Base-by-base conservation (phyloP, 306 rosid genomes). In the Lithocarpus polystachyus region DNA sequence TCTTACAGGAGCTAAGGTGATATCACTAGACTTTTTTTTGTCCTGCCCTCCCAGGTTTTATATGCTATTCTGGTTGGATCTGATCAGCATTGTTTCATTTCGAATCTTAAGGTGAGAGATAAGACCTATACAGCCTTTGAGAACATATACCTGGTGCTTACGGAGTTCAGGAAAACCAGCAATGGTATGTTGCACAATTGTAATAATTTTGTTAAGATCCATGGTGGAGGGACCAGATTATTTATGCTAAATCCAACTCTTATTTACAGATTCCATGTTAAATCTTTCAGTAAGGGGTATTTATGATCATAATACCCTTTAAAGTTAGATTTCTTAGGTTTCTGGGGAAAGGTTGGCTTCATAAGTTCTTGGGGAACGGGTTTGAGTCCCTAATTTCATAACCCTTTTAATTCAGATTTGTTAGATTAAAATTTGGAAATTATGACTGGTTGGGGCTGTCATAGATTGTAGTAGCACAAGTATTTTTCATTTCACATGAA, bases 1-100 rank as follows among this genome's bases (percentile, higher is more conserved):
- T 75, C 93, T 91, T 22, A 95, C 99, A 6, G 97, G 98, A 61
- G 99, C 99, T 2, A 95, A 95, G 99, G 99, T 95, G 83, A 54
- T 68, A 61, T n/a, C 73, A 11, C 55, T 33, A 19, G 48, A 53
- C 59, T 28, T 8, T 14, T 23, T 14, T 23, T 29, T 62, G 57
- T 23, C 61, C 54, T 18, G 20, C 6, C 2, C 22, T 60, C 6
- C 52, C 43, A 22, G 72, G 14, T 48, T 43, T 53, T 69, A 8
- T 55, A 24, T 4, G 12, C 2, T 12, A 10, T 11, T 45, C 11
- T 67, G 31, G 55, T 45, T 51, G 11, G 56, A 48, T 24, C 73
- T 19, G 13, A 10, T 23, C 14, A 13, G 24, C n/a, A 28, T 29
- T 37, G 52, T 61, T 61, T 24, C 11, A 18, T 23, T 76, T 79